A percentile compares a stretch with the other conserved stretches of the same genome.
Evolutionary conservation across 1,284 basidiomycete species (phyloP).

Genomic region (Schizophyllum amplum): DNA sequence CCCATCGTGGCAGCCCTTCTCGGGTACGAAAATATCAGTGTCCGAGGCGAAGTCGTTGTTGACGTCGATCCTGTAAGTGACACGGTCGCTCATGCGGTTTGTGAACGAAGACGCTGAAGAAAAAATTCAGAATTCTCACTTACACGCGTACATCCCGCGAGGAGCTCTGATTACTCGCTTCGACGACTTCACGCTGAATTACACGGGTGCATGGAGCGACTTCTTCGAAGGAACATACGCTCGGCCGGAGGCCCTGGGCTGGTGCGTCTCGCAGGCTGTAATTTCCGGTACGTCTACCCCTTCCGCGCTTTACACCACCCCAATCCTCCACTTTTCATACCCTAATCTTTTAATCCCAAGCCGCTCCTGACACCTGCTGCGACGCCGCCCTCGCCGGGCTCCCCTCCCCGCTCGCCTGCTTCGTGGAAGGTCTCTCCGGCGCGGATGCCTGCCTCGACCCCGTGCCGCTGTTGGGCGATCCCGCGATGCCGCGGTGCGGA

Average conservation of each 20-base stretch:
- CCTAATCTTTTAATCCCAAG: too few species aligned
- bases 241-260: conserved; percentile 31
- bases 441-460: conserved; percentile 45
- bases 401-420: conserved; percentile 33
- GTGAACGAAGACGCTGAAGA: conserved; percentile 9
- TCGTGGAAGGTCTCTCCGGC: conserved; percentile 24
- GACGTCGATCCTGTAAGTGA: conserved; percentile 38
- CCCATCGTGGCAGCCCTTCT: neutral
- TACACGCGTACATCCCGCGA: conserved; percentile 39
- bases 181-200: conserved; percentile 43
- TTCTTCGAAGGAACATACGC: conserved; percentile 27
- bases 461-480: conserved; percentile 35
- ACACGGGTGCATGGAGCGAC: conserved; percentile 36
- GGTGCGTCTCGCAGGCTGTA: too few species aligned
- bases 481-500: conserved; percentile 20
- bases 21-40: conserved; percentile 41
- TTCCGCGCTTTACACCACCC: too few species aligned
- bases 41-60: conserved; percentile 43
- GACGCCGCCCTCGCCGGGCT: conserved; percentile 9
- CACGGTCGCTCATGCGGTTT: neutral
- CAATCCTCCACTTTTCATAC: too few species aligned
- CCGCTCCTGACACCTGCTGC: conserved; percentile 17
- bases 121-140: conserved; percentile 41
- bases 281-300: too few species aligned
- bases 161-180: conserved; percentile 49